These are phyloP conservation scores for Calonectria crousiana DNA, from an alignment of 2,329 filamentous ascomycete genomes.

Conservation along the genomic window DNA sequence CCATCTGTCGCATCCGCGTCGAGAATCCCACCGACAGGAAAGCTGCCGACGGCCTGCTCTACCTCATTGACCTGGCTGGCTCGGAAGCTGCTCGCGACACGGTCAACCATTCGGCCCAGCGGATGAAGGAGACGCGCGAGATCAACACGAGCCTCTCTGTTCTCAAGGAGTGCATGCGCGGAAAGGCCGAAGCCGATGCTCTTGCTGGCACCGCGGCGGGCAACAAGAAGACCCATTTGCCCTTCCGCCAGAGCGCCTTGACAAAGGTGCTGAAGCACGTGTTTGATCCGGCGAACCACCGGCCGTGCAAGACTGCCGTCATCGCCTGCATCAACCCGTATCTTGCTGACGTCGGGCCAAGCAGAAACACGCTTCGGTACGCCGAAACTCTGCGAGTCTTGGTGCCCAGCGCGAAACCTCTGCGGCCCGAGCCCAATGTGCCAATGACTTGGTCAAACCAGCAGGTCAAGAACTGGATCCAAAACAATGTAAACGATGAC, in stretches of 20 bases:
- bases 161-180: constrained; percentile 66
- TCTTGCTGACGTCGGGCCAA: constrained; percentile 56
- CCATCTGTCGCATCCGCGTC: constrained; percentile 61
- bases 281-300: constrained; percentile 57
- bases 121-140: constrained; percentile 60
- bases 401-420: constrained; percentile 44
- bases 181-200: constrained; percentile 53
- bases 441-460: constrained; percentile 56
- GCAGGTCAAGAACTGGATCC: constrained; percentile 55
- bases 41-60: constrained; percentile 53
- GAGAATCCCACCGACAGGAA: constrained; percentile 42
- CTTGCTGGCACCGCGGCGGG: constrained; percentile 9
- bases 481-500: constrained; percentile 50
- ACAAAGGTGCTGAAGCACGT: constrained; percentile 52
- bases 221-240: constrained; percentile 54
- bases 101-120: constrained; percentile 52
- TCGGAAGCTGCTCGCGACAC: constrained; percentile 62
- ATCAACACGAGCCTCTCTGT: constrained; percentile 63
- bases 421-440: constrained; percentile 40
- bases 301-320: constrained; percentile 57
- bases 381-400: constrained; percentile 60
- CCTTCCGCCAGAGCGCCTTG: constrained; percentile 52
- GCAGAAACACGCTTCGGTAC: constrained; percentile 63
- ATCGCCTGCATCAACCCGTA: constrained; percentile 62
- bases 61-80: constrained; percentile 61